Base-by-base conservation (phyloP, 768 basidiomycete genomes). In the Mrakia frigida region DNA sequence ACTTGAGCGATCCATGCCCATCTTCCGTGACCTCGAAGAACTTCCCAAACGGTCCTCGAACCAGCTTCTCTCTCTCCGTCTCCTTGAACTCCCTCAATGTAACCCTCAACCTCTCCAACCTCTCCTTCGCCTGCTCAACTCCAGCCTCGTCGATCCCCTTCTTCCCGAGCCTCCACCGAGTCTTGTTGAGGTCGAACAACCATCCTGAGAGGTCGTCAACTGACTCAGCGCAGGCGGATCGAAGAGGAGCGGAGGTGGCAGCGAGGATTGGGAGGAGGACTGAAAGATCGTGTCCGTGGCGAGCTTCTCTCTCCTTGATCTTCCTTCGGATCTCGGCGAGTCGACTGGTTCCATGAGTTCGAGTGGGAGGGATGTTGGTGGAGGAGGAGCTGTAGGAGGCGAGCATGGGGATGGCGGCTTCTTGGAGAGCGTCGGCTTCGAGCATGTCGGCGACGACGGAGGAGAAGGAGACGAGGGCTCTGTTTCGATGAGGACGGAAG, bases 1-100 rank as follows among this genome's bases (percentile, higher is more conserved):
- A 10, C 76, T 56, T 4, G 77, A 53, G 10, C 73, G 73, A 56
- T 82, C 76, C 41, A 76, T 41, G 31, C 81, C 82, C 0, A 81
- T 80, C 6, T 10, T 68, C 39, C 65, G 35, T 25, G 37, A 41
- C 35, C 18, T 68, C 65, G 39, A 68, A 68, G 37, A 68, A 68
- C 25, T 81, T 76, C 60, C 81, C 78, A 80, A 86, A 88, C 0
- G 88, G 87, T 25, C 75, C 75, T 68, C 84, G 83, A 14, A 87
- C 79, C 18, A 89, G 73, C 60, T 80, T 78, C 52, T 83, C 79
- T 13, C 87, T 84, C 25, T 83, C 81, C 23, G 70, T 78, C 28
- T 75, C 70, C 37, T 81, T 52, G 78, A 81, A 82, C 46, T 73
- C 73, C 52, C 37, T 73, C 13, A 83, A 41, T 0, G 79, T 77